Conservation (phyloP, 805 yeast species). For the Candida ipomoeae region DNA sequence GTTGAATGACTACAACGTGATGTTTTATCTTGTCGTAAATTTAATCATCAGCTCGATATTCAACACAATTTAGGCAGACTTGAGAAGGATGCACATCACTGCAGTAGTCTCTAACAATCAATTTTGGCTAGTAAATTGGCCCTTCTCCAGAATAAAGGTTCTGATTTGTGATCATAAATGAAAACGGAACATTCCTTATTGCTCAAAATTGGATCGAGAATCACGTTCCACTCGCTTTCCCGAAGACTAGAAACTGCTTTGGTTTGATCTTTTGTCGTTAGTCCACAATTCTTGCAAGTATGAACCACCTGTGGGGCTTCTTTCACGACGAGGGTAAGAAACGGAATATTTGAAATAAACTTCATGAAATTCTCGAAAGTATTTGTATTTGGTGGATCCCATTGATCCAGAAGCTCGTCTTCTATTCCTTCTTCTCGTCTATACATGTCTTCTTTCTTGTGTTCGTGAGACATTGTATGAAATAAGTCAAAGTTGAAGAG, state of each 20-base stretch:
- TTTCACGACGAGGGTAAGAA: constrained; percentile 23
- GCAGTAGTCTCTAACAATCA: not conserved
- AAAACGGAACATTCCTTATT: constrained; percentile 13
- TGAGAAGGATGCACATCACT: not conserved
- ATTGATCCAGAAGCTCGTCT: constrained; percentile 1
- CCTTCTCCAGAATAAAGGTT: constrained; percentile 11
- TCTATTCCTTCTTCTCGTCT: not conserved
- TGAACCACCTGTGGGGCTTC: constrained; percentile 21
- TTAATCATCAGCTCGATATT: constrained; percentile 3
- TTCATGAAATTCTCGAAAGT: constrained; percentile 21
- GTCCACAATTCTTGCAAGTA: constrained; percentile 36
- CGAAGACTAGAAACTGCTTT: constrained; percentile 11
- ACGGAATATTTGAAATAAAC: constrained; percentile 21
- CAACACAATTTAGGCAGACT: not conserved
- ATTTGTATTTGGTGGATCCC: constrained; percentile 21
- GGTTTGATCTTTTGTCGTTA: constrained; percentile 11
- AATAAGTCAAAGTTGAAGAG: constrained; percentile 33
- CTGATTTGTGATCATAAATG: constrained; percentile 15
- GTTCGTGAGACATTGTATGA: constrained; percentile 17
- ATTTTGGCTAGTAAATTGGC: constrained; percentile 1
- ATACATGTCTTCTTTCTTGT: constrained; percentile 2
- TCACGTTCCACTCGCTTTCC: constrained; percentile 18
- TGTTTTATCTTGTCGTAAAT: constrained; percentile 6
- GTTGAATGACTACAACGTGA: constrained; percentile 4
- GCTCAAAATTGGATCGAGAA: constrained; percentile 17